Percentiles rank a stretch among this genome's conserved stretches.
Conservation (phyloP, 257 asterid genomes). For the Gynochthodes officinalis region DNA sequence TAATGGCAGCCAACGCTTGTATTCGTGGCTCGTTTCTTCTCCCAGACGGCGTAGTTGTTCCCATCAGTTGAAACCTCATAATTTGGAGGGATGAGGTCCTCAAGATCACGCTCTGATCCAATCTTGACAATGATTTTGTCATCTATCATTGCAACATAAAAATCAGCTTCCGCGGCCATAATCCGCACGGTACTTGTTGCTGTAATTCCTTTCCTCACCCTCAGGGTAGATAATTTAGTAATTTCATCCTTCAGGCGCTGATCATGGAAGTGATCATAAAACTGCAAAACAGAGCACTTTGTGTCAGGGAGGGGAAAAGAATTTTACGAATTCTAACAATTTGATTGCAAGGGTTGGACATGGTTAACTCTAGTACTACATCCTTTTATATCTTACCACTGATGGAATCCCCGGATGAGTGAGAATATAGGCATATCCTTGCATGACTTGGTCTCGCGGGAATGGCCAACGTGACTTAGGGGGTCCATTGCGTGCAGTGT, state of each 20-base stretch:
- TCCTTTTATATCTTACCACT: conserved; percentile 50
- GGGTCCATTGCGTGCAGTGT: conserved; percentile 78
- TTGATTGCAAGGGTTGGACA: too few relatives aligned
- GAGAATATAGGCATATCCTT: conserved; percentile 84
- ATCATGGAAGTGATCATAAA: conserved; percentile 72
- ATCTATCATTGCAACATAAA: conserved; percentile 67
- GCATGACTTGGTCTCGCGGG: conserved; percentile 64
- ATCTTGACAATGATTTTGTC: conserved; percentile 56
- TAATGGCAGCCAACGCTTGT: neutral
- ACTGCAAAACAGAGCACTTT: conserved; percentile 43
- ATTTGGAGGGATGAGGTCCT: conserved; percentile 51
- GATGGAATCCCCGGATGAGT: conserved; percentile 85
- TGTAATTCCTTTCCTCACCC: conserved; percentile 54
- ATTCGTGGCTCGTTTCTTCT: conserved; percentile 30
- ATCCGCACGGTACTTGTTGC: conserved; percentile 59
- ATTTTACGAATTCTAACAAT: too few relatives aligned
- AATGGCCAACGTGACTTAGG: conserved; percentile 70
- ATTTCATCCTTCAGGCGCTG: conserved; percentile 71
- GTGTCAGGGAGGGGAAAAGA: too few relatives aligned
- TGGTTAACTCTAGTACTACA: too few relatives aligned
- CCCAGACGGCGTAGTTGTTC: conserved; percentile 60
- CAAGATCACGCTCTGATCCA: conserved; percentile 60
- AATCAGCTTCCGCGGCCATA: conserved; percentile 66
- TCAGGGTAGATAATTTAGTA: conserved; percentile 34
- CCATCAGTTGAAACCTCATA: conserved; percentile 55